Base-by-base conservation (phyloP, 352 stramenopile species). In the Thalassiosira exigua region DNA sequence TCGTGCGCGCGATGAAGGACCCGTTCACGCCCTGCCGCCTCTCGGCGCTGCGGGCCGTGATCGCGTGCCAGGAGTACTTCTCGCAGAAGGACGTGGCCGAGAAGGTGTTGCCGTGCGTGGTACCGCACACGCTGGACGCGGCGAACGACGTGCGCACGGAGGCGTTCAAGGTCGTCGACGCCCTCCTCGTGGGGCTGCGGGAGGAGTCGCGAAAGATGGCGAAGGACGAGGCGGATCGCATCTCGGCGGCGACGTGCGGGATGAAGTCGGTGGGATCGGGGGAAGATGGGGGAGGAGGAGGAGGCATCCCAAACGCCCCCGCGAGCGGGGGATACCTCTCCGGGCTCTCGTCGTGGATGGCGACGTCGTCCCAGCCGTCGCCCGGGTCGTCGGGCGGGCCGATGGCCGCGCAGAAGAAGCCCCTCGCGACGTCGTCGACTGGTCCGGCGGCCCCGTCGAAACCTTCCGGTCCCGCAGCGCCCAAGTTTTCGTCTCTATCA, bases 331-430 rank as follows among this genome's bases (percentile, higher is more conserved):
- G 82, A 17, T 91, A 92, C 56, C 66, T 93, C n/a, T 81, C 76
- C 21, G 85, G 85, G 22, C 27, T 93, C n/a, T 87, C 85, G 1
- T 90, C 85, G 24, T 92, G 88, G 85, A 89, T 91, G 70, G 61
- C 78, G 22, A 82, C 70, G 54, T 81, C 83, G 0, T 50, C 70
- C 7, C 26, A 80, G 27, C 46, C 59, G 11, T 36, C 69, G 5
- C 46, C 69, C n/a, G 51, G 27, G 29, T 44, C 61, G 4, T 22
- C 59, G 32, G 54, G 30, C 46, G 24, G 22, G 12, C 39, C 52
- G 12, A 19, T 30, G 42, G 4, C 44, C 24, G 26, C 29, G 30
- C 21, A 42, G 19, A 42, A 57, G 5, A 66, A 60, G 39, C 24
- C 41, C 22, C 42, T 46, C 36, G 12, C 59, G 3, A n/a, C 67